Conservation (phyloP, 2,329 filamentous ascomycete species). For the Colletotrichum siamense region DNA sequence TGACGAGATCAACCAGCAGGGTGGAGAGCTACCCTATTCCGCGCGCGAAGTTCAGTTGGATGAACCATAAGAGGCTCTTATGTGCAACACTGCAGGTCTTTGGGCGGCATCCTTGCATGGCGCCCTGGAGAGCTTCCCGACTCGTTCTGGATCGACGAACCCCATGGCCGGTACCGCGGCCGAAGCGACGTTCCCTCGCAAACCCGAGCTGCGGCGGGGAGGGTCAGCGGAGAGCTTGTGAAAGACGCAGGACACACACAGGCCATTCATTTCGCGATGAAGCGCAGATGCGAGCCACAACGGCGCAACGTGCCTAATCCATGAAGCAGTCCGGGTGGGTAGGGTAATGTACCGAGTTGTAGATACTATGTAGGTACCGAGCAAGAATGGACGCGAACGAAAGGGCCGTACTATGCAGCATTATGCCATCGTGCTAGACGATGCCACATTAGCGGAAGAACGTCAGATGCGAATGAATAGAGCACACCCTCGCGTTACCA, state of each 20-base stretch:
- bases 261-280: slow-evolving; percentile 1
- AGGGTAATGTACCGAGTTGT: background rate
- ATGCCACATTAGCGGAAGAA: background rate
- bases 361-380: background rate
- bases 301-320: slow-evolving; percentile 18
- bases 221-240: background rate
- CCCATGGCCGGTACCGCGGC: slow-evolving; percentile 15
- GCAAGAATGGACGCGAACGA: background rate
- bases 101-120: slow-evolving; percentile 18
- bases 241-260: background rate
- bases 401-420: background rate
- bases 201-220: slow-evolving; percentile 13
- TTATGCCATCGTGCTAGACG: background rate
- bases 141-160: slow-evolving; percentile 18
- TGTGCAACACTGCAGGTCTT: slow-evolving; percentile 10
- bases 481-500: slow-evolving; percentile 12
- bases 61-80: slow-evolving; percentile 18
- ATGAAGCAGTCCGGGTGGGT: slow-evolving; percentile 17
- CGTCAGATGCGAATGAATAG: slow-evolving; percentile 4
- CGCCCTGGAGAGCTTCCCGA: slow-evolving; percentile 6
- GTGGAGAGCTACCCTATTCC: slow-evolving; percentile 12
- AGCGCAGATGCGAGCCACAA: slow-evolving; percentile 17
- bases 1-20: slow-evolving; percentile 9
- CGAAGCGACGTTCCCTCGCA: slow-evolving; percentile 11
- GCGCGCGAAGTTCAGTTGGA: background rate